phyloP scores from a whole-genome alignment of 2,329 filamentous ascomycete species.

The Monosporascus sp. region DNA sequence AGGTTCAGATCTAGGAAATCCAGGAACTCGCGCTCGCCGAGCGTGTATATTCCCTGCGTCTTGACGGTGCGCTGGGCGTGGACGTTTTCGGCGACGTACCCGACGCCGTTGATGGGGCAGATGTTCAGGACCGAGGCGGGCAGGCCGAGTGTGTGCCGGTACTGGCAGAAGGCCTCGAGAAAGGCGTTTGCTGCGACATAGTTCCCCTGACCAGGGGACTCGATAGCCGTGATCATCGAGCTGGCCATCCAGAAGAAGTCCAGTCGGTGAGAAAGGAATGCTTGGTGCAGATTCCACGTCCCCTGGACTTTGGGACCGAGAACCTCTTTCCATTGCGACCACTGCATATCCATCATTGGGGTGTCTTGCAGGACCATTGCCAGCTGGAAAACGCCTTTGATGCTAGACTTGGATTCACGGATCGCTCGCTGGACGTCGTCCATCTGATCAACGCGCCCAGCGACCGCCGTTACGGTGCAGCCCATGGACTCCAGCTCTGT shows the following conservation, averaged over 20 bases:
- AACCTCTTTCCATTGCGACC: slow-evolving; percentile 25
- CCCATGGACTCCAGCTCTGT: slow-evolving; percentile 18
- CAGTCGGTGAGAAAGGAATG: slow-evolving; percentile 16
- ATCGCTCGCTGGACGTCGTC: slow-evolving; percentile 12
- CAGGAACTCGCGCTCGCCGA: slow-evolving; percentile 19
- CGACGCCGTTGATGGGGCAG: slow-evolving; percentile 25
- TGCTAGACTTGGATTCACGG: slow-evolving; percentile 5
- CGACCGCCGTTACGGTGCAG: slow-evolving; percentile 9
- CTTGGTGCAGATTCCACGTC: slow-evolving; percentile 34
- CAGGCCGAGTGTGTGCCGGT: slow-evolving; percentile 26
- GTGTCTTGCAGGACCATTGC: slow-evolving; percentile 19
- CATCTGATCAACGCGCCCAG: slow-evolving; percentile 12
- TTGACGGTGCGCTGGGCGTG: slow-evolving; percentile 17
- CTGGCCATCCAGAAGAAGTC: slow-evolving; percentile 34
- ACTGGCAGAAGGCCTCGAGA: slow-evolving; percentile 30
- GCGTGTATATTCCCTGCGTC: slow-evolving; percentile 15
- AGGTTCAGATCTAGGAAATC: slow-evolving; percentile 19
- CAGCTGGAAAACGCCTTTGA: slow-evolving; percentile 19
- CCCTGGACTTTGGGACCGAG: slow-evolving; percentile 39
- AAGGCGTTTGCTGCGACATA: slow-evolving; percentile 34
- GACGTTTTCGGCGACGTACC: slow-evolving; percentile 21
- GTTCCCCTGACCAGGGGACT: slow-evolving; percentile 28
- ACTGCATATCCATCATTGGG: slow-evolving; percentile 21
- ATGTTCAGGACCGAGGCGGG: slow-evolving; percentile 32
- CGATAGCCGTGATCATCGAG: slow-evolving; percentile 25